Evolutionary conservation across 768 basidiomycete species (phyloP).

Genomic region (Pleurotus platypus): DNA sequence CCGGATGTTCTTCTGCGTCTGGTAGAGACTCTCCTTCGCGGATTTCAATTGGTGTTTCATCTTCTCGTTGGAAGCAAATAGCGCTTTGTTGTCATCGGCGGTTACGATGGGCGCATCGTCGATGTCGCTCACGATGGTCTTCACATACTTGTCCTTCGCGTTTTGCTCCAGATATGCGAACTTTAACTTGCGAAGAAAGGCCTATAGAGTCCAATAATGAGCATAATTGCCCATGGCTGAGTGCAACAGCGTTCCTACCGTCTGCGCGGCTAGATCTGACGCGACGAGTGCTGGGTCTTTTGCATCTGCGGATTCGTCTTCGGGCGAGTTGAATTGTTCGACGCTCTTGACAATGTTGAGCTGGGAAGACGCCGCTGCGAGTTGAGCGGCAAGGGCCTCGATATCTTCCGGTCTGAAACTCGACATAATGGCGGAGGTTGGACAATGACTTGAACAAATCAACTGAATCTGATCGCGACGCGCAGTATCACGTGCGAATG

Average conservation of each 20-base stretch:
- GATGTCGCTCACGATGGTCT: constrained; percentile 80
- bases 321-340: not conserved
- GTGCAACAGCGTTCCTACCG: not conserved
- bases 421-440: not conserved
- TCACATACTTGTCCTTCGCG: constrained; percentile 85
- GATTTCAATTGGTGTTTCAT: constrained; percentile 70
- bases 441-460: too few relatives aligned
- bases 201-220: constrained; percentile 28
- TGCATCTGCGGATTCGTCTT: not conserved
- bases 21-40: constrained; percentile 58
- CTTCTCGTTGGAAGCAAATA: constrained; percentile 54
- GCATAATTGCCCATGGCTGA: not conserved
- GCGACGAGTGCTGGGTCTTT: constrained; percentile 3
- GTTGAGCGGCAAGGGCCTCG: not conserved
- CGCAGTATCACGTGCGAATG: too few relatives aligned
- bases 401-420: not conserved
- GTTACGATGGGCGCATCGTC: constrained; percentile 81
- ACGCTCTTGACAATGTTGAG: constrained; percentile 4
- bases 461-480: too few relatives aligned
- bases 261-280: constrained; percentile 3
- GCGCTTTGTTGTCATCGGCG: constrained; percentile 72
- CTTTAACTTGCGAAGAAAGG: constrained; percentile 77
- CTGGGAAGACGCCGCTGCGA: not conserved
- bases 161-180: constrained; percentile 89
- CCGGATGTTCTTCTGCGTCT: constrained; percentile 59